Conservation (phyloP, 1,284 basidiomycete species). For the Xerocomus amazonicus region DNA sequence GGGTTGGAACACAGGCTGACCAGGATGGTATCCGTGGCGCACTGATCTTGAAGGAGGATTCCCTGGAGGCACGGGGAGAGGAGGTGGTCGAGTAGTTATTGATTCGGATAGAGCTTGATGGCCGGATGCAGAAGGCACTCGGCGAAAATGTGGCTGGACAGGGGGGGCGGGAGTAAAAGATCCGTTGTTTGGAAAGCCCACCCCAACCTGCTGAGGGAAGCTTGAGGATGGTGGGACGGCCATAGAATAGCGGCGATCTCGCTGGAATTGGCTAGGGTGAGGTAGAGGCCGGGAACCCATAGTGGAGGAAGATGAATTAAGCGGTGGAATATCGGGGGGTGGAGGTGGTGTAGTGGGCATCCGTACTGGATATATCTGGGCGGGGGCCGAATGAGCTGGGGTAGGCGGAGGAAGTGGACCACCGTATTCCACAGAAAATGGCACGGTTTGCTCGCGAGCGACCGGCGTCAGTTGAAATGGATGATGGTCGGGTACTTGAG, state of each 20-base stretch:
- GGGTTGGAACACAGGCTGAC: constrained; percentile 36
- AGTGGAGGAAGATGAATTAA: constrained; percentile 31
- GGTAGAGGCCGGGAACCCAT: constrained; percentile 57
- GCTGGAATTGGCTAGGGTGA: constrained; percentile 34
- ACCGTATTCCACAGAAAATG: constrained; percentile 25
- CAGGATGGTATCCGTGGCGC: constrained; percentile 33
- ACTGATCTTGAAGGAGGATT: constrained; percentile 30
- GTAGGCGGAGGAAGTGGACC: constrained; percentile 22
- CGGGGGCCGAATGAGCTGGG: constrained; percentile 23
- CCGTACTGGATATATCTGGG: constrained; percentile 31
- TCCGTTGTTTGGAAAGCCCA: constrained; percentile 18
- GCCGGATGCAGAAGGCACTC: constrained; percentile 29
- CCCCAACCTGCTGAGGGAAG: constrained; percentile 26
- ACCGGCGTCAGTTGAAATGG: constrained; percentile 22
- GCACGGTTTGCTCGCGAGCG: constrained; percentile 21
- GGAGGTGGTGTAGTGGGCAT: constrained; percentile 33
- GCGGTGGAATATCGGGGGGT: constrained; percentile 28
- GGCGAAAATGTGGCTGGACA: constrained; percentile 21
- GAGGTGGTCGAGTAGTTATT: constrained; percentile 17
- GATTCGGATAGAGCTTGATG: constrained; percentile 23
- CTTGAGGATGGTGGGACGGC: constrained; percentile 34
- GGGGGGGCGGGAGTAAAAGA: constrained; percentile 23
- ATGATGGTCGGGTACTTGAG: constrained; percentile 26
- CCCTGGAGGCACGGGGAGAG: constrained; percentile 31
- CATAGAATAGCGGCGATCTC: constrained; percentile 36